phyloP scores from a whole-genome alignment of 257 asterid genomes.

The Solanum dulcamara region DNA sequence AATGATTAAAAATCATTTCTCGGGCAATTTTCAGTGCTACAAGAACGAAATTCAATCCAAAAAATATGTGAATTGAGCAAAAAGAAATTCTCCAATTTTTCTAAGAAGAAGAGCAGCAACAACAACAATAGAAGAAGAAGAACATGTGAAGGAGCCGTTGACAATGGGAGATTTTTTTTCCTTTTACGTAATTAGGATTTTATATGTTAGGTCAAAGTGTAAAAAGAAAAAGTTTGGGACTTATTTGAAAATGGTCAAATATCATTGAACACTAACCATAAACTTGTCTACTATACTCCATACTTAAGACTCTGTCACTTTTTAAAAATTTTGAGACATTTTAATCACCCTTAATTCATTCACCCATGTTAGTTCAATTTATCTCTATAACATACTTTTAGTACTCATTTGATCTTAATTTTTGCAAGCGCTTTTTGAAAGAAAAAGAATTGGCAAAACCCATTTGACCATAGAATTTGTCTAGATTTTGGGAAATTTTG shows the following conservation, averaged over 20 bases:
- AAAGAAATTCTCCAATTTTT: too few species aligned
- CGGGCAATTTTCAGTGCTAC: background rate
- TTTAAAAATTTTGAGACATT: background rate
- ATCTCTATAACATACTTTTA: background rate
- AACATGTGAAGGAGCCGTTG: background rate
- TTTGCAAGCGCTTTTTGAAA: too few species aligned
- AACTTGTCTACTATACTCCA: background rate
- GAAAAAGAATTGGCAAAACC: background rate
- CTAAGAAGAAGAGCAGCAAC: background rate
- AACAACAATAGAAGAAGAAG: background rate
- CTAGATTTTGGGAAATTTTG: background rate
- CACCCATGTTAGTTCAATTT: background rate
- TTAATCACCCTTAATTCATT: too few species aligned
- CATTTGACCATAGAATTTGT: background rate
- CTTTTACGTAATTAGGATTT: background rate
- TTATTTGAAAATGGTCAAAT: too few species aligned
- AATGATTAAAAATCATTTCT: background rate
- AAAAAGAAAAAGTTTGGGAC: background rate
- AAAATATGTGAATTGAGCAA: background rate
- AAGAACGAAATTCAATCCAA: background rate
- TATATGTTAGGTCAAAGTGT: background rate
- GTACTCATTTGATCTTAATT: background rate
- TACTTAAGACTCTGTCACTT: background rate
- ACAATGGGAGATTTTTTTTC: background rate
- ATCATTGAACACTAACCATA: background rate